Conservation (phyloP, 345 rosid species). For the Aethionema arabicum region DNA sequence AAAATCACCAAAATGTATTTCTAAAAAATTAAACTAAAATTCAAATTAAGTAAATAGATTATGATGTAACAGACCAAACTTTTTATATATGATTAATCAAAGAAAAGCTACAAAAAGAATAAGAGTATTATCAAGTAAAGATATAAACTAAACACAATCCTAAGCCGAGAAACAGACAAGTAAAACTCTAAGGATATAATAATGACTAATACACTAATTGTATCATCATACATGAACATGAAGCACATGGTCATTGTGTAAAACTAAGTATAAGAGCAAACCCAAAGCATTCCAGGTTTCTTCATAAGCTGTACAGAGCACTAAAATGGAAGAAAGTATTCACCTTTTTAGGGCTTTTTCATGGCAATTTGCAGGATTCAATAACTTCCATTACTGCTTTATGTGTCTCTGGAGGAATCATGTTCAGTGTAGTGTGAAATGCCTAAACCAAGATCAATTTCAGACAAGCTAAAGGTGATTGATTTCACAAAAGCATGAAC, state of each 20-base stretch:
- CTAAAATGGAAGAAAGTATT: slow-evolving; percentile 24
- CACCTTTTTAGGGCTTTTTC: slow-evolving; percentile 26
- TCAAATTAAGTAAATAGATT: too few species aligned
- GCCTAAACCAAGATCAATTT: slow-evolving; percentile 47
- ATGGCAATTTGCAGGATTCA: slow-evolving; percentile 74
- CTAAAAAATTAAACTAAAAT: too few species aligned
- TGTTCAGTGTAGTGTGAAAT: slow-evolving; percentile 80
- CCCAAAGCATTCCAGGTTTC: slow-evolving; percentile 28
- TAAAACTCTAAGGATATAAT: too few species aligned
- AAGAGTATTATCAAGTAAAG: too few species aligned
- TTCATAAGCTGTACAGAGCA: slow-evolving; percentile 51
- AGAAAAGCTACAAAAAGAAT: too few species aligned
- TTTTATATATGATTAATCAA: too few species aligned
- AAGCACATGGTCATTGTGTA: slow-evolving; percentile 16
- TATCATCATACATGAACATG: slow-evolving; percentile 27
- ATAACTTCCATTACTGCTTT: slow-evolving; percentile 90
- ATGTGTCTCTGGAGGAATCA: slow-evolving; percentile 95
- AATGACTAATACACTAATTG: slow-evolving; percentile 3
- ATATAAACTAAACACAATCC: too few species aligned
- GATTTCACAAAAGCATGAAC: slow-evolving; percentile 10
- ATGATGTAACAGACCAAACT: too few species aligned
- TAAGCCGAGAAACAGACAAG: too few species aligned
- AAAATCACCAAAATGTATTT: too few species aligned
- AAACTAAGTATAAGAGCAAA: neutral
- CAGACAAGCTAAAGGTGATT: slow-evolving; percentile 13